Base-by-base conservation (phyloP, 208 protist species). In the Kentomonas sorsogonicus region DNA sequence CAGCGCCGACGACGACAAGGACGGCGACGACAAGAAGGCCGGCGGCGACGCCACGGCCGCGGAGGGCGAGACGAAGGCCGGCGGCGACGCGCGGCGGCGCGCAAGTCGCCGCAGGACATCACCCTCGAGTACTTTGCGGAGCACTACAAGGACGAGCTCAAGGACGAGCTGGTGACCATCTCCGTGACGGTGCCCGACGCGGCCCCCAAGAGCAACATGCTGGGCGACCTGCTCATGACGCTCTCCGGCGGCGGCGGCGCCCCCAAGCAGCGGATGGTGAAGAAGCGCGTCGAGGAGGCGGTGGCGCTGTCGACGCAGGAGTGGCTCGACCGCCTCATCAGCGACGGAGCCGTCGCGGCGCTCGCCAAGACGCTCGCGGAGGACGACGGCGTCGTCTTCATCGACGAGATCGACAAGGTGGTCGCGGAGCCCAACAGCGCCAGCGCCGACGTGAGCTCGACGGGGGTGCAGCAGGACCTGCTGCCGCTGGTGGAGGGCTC, bases 351-450 rank as follows among this genome's bases (percentile, higher is more conserved):
- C 6, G 77, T 97, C n/a, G 87, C 82, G 58, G 79, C 87, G 23
- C 67, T 91, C 16, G 94, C 91, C 11, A 69, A 80, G 20, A 68
- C 75, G 6, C 57, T 95, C 36, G 75, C 86, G 11, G 93, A 98
- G 70, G 72, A 97, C 60, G 91, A 98, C 55, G 97, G 97, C 31
- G 96, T 99, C 43, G 96, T 99, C 9, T 98, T 99, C 62, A 96
- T 99, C 50, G 97, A 99, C 68, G 97, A 99, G 60, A 98, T 99
- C 62, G 97, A 99, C 79, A 99, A 99, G 79, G 98, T 96, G 15
- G 89, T 96, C 11, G 60, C 71, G 3, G 83, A 94, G 31, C 69
- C 67, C 16, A 57, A 58, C 25, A 76, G 67, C 55, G 57, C 48
- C 6, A 79, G 71, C 60, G 76, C 68, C 18, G 95, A 98, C 66